Evolutionary conservation across 106 monocot genomes (phyloP), one percentile per base, ranked within the genome.

Genomic region (Cymbidium sinense): DNA sequence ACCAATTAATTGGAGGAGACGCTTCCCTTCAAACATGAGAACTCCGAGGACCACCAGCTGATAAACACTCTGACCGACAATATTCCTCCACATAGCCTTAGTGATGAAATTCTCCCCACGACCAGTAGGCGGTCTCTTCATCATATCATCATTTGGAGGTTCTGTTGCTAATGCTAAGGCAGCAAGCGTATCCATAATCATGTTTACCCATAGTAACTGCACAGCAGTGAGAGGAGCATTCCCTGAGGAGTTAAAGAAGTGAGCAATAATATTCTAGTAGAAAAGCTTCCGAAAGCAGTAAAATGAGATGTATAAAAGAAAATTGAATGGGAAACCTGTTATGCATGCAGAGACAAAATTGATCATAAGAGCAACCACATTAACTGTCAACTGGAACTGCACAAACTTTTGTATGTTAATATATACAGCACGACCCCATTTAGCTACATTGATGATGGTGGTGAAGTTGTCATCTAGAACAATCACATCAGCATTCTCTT

Each of bases 381-480:
- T 99, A 77, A 95, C 99, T 9, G 99, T 99, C 77, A 99, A 76
- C 81, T 99, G 99, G 77, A 99, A 99, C 58, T 99, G 99, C 18
- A 99, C 95, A 85, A 99, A 95, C 82, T 99, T 99, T 77, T 99
- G 99, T 88, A 99, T 99, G 77, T 94, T 99, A 55, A 90, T 90
- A 77, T 99, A 99, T 62, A 99, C 94, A 4, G 98, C 81, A 72
- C 94, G 94, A 17, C 98, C 94, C 94, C 98, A 99, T 99, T 80
- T 99, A 70, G 94, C 87, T 18, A 99, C 90, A 83, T 88, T 92
- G 27, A 87, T 86, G 64, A 99, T 99, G 1, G 98, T 89, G 27
- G 90, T 65, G 87, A 99, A 99, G 47, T 99, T 95, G 64, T 99
- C 99, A 73, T 99, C 99, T 86, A 99, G 79, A 8, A 99, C 81